phyloP scores from a whole-genome alignment of 306 rosid species.

The Sicyos edulis region DNA sequence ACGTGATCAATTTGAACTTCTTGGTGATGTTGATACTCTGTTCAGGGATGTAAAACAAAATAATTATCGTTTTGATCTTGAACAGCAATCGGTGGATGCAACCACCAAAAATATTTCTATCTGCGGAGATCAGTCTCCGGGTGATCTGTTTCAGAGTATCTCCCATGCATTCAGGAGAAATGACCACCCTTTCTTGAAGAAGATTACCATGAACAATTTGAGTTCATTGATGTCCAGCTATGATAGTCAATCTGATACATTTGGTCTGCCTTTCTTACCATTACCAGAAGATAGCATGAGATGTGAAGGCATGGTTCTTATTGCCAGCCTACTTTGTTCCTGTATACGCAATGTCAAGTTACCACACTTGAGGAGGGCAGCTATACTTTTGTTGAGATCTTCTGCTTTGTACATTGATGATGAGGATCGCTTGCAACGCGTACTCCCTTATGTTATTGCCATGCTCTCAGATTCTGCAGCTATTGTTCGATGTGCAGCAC shows the following conservation, averaged over 20 bases:
- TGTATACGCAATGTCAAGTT: constrained; percentile 88
- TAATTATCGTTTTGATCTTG: constrained; percentile 42
- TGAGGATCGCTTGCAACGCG: constrained; percentile 88
- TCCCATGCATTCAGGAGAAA: constrained; percentile 77
- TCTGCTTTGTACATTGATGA: constrained; percentile 88
- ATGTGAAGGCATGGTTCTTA: constrained; percentile 96
- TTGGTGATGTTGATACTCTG: constrained; percentile 64
- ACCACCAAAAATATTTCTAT: constrained; percentile 31
- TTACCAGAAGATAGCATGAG: constrained; percentile 72
- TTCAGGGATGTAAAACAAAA: constrained; percentile 62
- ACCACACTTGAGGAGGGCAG: constrained; percentile 86
- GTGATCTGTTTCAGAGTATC: constrained; percentile 70
- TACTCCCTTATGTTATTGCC: constrained; percentile 83
- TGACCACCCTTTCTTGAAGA: constrained; percentile 73
- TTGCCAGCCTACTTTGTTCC: constrained; percentile 88
- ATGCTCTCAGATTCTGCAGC: constrained; percentile 93
- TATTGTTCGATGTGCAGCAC: constrained; percentile 93
- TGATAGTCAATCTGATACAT: constrained; percentile 88
- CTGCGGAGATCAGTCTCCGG: constrained; percentile 53
- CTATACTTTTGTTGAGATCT: constrained; percentile 77
- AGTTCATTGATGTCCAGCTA: constrained; percentile 71
- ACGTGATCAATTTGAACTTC: constrained; percentile 59
- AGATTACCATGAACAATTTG: constrained; percentile 63
- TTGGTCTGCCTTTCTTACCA: constrained; percentile 68
- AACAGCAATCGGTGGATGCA: constrained; percentile 35